Conservation (phyloP, 495 filamentous ascomycete species). For the Lasiosphaeriaceae sp. region DNA sequence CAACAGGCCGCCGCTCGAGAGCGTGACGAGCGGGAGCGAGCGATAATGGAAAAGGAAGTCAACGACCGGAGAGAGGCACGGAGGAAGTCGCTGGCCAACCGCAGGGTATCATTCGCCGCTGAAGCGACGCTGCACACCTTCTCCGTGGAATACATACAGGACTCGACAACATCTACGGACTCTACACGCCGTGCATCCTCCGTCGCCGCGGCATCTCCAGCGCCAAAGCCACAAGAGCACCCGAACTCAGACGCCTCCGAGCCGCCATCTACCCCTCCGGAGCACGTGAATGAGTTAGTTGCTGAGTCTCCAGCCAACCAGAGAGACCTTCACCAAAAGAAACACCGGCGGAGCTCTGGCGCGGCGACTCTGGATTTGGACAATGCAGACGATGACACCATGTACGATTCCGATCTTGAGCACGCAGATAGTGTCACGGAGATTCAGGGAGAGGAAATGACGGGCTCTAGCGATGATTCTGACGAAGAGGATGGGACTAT, state of each 20-base stretch:
- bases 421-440: conserved; percentile 58
- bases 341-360: conserved; percentile 61
- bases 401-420: conserved; percentile 66
- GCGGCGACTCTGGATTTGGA: conserved; percentile 52
- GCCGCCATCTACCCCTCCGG: conserved; percentile 61
- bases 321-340: conserved; percentile 62
- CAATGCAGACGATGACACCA: conserved; percentile 63
- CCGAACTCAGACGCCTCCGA: conserved; percentile 50
- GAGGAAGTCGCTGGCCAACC: conserved; percentile 86
- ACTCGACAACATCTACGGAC: conserved; percentile 80
- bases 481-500: conserved; percentile 70
- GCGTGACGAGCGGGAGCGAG: conserved; percentile 66
- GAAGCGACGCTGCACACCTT: conserved; percentile 98
- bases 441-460: conserved; percentile 50
- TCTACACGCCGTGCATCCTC: conserved; percentile 69
- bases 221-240: conserved; percentile 27
- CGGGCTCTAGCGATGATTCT: conserved; percentile 48
- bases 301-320: conserved; percentile 66
- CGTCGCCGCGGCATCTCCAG: conserved; percentile 40
- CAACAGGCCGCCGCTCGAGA: conserved; percentile 73
- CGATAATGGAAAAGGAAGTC: conserved; percentile 62
- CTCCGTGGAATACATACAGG: conserved; percentile 87
- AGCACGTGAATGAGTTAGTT: conserved; percentile 57
- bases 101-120: conserved; percentile 93
- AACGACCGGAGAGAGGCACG: conserved; percentile 76